Evolutionary conservation across 1,284 basidiomycete species (phyloP), one percentile per base, ranked within the genome.

Genomic region (Apiotrichum sp.): DNA sequence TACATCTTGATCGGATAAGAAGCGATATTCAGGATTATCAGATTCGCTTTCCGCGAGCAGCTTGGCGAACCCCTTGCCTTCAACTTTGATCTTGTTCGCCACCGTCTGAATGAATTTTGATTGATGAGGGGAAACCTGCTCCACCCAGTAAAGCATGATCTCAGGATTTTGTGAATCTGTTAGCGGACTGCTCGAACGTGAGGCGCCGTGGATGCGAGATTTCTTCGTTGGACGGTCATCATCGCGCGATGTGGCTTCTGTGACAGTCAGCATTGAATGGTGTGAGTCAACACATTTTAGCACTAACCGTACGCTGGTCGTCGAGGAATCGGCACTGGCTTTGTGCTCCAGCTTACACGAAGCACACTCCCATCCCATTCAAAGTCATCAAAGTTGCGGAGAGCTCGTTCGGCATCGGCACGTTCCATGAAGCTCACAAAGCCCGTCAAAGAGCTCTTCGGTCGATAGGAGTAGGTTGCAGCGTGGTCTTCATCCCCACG

Each of bases 371-470:
- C 93, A 56, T 87, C 88, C 93, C 93, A 98, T 49, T 92, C 88
- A 57, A 86, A 85, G 0, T 93, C 93, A 66, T 98, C 93, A 50
- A 89, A 82, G 67, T 93, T 86, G 29, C 86, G 84, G 16, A 95
- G 79, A 2, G 93, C 93, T 39, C 75, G 78, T 70, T 98, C 93
- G 2, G 96, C 95, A 67, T 95, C 91, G 58, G 82, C 82, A 38
- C 95, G 83, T 59, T 84, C 87, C 91, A 98, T 96, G 75, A 86
- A 98, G 0, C 92, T 89, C 3, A 98, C 93, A 67, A 98, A 98
- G 0, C 93, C 95, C 59, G 88, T 90, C 40, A 97, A 78, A 10
- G 89, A 89, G 8, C 83, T 44, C 83, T 76, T 87, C 84, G 57
- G 80, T 53, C 84, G 80, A 14, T 47, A 39, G 33, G 46, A 36